These are phyloP conservation scores for Castanopsis chinensis DNA, from an alignment of 306 rosid genomes.

Conservation along the genomic window DNA sequence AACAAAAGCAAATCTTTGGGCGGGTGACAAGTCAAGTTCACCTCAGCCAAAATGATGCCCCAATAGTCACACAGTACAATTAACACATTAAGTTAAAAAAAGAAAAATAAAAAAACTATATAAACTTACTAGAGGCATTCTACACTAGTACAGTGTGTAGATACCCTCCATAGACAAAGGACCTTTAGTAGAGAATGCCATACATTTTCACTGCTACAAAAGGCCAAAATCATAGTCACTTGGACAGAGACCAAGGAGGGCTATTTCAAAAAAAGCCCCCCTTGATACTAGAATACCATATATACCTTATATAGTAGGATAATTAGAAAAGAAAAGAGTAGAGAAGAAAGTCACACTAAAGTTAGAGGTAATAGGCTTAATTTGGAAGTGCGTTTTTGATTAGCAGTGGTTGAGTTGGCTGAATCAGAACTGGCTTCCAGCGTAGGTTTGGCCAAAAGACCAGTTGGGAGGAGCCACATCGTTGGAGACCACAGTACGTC, in stretches of 20 bases:
- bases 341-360: not conserved
- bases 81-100: not conserved
- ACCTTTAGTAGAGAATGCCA: not conserved
- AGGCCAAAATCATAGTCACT: not conserved
- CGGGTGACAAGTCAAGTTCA: not conserved
- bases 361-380: constrained; percentile 1
- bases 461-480: not conserved
- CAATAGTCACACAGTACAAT: not conserved
- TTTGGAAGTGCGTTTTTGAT: not conserved
- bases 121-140: not conserved
- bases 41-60: constrained; percentile 3
- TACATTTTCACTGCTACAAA: not conserved
- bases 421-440: constrained; percentile 9
- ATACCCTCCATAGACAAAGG: not conserved
- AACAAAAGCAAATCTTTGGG: not conserved
- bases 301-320: not conserved
- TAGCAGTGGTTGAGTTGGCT: not conserved
- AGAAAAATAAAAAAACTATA: not conserved
- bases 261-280: not conserved
- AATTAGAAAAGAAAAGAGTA: not conserved
- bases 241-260: not conserved
- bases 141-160: not conserved
- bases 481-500: not conserved
- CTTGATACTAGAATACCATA: not conserved
- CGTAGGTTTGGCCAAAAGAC: constrained; percentile 6